Conservation (phyloP, 352 stramenopile species). For the Achlya hypogyna region DNA sequence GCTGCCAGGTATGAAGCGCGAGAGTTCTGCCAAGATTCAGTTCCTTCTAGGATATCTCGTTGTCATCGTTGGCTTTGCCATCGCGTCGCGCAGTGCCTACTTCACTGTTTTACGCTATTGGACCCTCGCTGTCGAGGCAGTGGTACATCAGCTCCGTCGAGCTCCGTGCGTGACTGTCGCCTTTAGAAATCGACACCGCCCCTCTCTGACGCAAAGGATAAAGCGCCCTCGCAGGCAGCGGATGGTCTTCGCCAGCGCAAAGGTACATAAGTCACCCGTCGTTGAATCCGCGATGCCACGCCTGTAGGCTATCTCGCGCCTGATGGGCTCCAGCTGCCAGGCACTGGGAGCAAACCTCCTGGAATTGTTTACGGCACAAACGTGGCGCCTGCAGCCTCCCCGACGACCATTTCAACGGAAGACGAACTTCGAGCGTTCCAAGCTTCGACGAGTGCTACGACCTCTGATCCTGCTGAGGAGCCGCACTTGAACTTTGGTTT, state of each 20-base stretch:
- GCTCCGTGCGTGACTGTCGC: too few species aligned
- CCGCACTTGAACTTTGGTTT: slow-evolving; percentile 10
- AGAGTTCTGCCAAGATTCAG: background rate
- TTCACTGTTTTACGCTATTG: background rate
- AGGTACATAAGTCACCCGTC: background rate
- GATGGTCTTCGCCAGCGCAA: background rate
- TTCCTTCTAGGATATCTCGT: slow-evolving; percentile 6
- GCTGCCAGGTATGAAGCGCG: slow-evolving; percentile 1
- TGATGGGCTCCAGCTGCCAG: background rate
- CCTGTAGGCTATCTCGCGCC: slow-evolving; percentile 1
- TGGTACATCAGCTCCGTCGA: background rate
- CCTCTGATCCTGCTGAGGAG: background rate
- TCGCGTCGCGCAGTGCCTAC: background rate
- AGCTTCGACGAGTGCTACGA: background rate
- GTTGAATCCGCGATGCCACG: background rate
- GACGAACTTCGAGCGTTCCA: background rate
- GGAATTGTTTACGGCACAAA: background rate
- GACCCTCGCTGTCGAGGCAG: background rate
- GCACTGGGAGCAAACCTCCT: background rate
- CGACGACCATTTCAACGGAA: background rate
- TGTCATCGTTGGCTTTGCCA: background rate
- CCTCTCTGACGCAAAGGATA: background rate
- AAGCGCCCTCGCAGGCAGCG: background rate
- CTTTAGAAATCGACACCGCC: background rate
- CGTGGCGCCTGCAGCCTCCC: background rate